These are phyloP conservation scores for Phytopythium mirpurense DNA, from an alignment of 352 stramenopile genomes.

Conservation along the genomic window DNA sequence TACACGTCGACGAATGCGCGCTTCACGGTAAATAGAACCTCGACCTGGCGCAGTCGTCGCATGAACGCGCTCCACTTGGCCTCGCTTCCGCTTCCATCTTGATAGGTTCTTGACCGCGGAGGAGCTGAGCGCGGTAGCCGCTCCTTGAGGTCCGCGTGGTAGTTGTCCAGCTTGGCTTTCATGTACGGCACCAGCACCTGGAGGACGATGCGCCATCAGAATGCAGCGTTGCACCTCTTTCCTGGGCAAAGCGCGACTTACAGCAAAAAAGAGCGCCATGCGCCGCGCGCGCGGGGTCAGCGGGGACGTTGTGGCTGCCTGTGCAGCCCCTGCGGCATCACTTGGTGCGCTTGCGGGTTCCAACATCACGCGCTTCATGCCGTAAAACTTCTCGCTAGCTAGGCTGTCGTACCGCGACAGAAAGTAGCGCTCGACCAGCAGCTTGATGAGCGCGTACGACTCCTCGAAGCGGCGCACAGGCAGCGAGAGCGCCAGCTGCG, in stretches of 20 bases:
- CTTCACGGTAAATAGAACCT: conserved; percentile 45
- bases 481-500: conserved; percentile 41
- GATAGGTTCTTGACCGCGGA: neutral
- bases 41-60: conserved; percentile 36
- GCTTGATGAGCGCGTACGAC: conserved; percentile 64
- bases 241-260: conserved; percentile 17
- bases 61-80: conserved; percentile 29
- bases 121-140: conserved; percentile 14
- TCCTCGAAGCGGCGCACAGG: conserved; percentile 73
- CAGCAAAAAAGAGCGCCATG: conserved; percentile 55
- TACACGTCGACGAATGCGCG: conserved; percentile 61
- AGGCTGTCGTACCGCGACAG: conserved; percentile 70
- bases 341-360: neutral
- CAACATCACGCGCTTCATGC: conserved; percentile 77
- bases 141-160: conserved; percentile 42
- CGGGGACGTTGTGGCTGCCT: conserved; percentile 19
- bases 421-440: conserved; percentile 66
- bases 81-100: conserved; percentile 2
- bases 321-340: conserved; percentile 4
- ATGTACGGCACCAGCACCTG: conserved; percentile 72
- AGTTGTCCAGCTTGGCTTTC: conserved; percentile 71
- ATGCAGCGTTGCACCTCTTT: neutral
- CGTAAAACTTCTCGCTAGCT: conserved; percentile 81
- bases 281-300: conserved; percentile 39
- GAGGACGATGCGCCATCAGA: neutral